These are phyloP conservation scores for Fraxinus excelsior DNA, from an alignment of 257 asterid species.

Conservation along the genomic window DNA sequence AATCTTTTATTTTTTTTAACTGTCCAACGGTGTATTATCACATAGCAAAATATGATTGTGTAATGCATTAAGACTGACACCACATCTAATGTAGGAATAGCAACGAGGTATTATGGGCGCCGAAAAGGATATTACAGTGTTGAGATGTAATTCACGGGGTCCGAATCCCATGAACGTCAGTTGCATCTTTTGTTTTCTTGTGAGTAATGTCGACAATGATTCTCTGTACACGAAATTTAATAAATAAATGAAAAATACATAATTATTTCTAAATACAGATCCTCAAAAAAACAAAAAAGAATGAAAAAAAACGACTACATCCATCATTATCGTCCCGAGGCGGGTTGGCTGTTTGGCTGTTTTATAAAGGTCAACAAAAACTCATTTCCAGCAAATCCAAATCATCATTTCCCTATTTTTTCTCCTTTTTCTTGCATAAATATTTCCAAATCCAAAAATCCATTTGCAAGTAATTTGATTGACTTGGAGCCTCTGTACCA, in stretches of 20 bases:
- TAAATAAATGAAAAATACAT: background rate
- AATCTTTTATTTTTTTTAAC: too few species aligned
- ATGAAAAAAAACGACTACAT: too few species aligned
- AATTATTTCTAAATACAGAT: background rate
- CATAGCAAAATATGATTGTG: too few species aligned
- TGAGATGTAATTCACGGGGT: background rate
- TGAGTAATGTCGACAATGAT: background rate
- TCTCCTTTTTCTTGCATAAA: background rate
- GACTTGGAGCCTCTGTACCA: background rate
- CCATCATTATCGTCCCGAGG: background rate
- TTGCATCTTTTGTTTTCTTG: background rate
- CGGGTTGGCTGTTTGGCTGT: background rate
- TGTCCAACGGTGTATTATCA: too few species aligned
- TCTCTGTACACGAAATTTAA: background rate
- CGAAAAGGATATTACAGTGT: background rate
- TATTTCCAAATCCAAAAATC: background rate
- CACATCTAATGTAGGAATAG: too few species aligned
- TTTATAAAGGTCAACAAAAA: background rate
- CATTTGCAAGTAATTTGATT: background rate
- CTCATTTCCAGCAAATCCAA: background rate
- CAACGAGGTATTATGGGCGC: background rate
- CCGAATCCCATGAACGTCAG: background rate
- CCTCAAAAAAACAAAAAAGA: background rate
- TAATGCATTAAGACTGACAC: too few species aligned
- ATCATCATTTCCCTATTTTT: background rate